Conservation (phyloP, 495 filamentous ascomycete species). For the Trichoderma parareesei region DNA sequence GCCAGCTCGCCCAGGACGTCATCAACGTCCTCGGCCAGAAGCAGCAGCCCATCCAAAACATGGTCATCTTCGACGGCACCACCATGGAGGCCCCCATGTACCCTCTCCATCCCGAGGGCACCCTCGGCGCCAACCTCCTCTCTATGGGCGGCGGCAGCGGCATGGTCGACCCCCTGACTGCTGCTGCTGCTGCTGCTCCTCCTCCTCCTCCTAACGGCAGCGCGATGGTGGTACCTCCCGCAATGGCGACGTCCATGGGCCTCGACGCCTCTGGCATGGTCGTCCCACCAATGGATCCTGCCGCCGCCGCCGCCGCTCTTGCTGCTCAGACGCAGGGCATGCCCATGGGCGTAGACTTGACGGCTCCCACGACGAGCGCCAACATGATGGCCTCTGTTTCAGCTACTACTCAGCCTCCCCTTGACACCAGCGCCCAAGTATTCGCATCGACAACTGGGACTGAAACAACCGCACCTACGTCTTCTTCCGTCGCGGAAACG, state of each 20-base stretch:
- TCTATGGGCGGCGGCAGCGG: neutral
- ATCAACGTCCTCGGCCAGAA: constrained; percentile 88
- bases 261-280: neutral
- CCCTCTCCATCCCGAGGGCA: constrained; percentile 62
- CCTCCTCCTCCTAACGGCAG: neutral
- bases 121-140: constrained; percentile 33
- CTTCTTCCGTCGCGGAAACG: too few species aligned
- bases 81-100: constrained; percentile 69
- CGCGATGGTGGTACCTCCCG: neutral
- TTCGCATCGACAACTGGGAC: too few species aligned
- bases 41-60: constrained; percentile 93
- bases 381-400: neutral
- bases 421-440: neutral
- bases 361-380: neutral
- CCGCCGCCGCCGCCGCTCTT: constrained; percentile 12
- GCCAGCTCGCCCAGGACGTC: constrained; percentile 86
- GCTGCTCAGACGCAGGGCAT: constrained; percentile 4
- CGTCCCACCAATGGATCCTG: constrained; percentile 16
- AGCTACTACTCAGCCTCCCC: neutral
- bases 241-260: neutral
- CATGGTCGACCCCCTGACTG: constrained; percentile 4
- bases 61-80: constrained; percentile 85
- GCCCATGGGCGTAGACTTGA: neutral
- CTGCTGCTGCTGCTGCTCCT: too few species aligned
- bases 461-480: too few species aligned